These are phyloP conservation scores for Murraya paniculata DNA, from an alignment of 345 rosid genomes.

Conservation along the genomic window DNA sequence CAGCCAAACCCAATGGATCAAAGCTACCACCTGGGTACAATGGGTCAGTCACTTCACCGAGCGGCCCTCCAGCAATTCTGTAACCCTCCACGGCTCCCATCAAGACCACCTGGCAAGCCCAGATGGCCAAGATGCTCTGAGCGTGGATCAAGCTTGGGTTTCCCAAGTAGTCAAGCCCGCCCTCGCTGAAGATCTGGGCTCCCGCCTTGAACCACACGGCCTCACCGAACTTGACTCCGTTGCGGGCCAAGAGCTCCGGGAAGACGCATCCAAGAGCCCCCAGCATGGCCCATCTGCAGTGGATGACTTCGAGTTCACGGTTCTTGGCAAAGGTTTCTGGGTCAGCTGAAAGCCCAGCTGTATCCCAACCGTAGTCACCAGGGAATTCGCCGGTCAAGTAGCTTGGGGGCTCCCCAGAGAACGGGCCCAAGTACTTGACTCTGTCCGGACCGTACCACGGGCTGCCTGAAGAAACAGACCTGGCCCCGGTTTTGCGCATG, in stretches of 20 bases:
- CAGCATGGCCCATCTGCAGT: conserved; percentile 78
- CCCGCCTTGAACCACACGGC: conserved; percentile 92
- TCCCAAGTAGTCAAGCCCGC: conserved; percentile 81
- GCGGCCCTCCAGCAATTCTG: conserved; percentile 65
- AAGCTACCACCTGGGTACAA: conserved; percentile 81
- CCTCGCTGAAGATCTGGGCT: conserved; percentile 73
- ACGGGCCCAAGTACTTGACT: conserved; percentile 74
- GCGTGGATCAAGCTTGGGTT: conserved; percentile 84
- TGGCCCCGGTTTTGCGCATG: conserved; percentile 48
- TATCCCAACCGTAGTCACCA: conserved; percentile 75
- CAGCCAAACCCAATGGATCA: conserved; percentile 80
- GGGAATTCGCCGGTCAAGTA: conserved; percentile 86
- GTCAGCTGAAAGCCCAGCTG: conserved; percentile 83
- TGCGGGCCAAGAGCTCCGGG: conserved; percentile 75
- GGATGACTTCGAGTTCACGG: conserved; percentile 88
- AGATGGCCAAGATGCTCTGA: conserved; percentile 76
- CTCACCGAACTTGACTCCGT: conserved; percentile 75
- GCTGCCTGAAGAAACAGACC: conserved; percentile 45
- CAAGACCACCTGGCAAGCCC: conserved; percentile 63
- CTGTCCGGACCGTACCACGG: conserved; percentile 80
- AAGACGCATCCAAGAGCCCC: conserved; percentile 79
- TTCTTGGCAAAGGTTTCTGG: conserved; percentile 89
- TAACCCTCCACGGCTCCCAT: conserved; percentile 86
- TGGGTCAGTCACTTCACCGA: conserved; percentile 69
- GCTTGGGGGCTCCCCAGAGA: conserved; percentile 61